Conservation (phyloP, 1,139 yeast species). For the Zygosaccharomyces sapae region DNA sequence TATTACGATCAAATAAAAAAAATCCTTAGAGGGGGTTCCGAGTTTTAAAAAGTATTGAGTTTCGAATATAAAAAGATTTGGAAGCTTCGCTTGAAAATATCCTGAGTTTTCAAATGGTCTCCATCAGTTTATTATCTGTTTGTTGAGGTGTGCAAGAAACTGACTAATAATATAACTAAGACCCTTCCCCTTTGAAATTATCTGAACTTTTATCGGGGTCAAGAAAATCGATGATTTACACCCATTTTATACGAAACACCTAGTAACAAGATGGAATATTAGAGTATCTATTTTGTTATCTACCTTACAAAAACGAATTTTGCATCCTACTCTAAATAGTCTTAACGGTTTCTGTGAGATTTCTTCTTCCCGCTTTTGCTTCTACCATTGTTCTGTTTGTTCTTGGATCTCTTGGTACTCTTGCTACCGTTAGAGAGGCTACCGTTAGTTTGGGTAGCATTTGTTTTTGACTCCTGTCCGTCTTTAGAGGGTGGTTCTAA, state of each 20-base stretch:
- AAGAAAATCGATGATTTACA: background rate
- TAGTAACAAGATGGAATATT: background rate
- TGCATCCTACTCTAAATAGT: no score
- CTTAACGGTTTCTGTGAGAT: background rate
- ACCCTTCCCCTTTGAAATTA: background rate
- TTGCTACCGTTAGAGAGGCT: background rate
- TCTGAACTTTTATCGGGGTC: slow-evolving; percentile 1
- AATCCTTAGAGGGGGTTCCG: background rate
- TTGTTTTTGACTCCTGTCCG: background rate
- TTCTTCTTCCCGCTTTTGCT: background rate
- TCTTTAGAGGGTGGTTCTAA: background rate
- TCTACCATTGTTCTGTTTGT: slow-evolving; percentile 1
- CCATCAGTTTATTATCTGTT: background rate
- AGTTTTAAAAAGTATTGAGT: background rate
- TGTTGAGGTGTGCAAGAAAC: background rate
- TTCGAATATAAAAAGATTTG: background rate
- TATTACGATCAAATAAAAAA: background rate
- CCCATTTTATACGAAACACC: slow-evolving; percentile 1
- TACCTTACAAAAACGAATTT: background rate
- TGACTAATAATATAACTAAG: background rate
- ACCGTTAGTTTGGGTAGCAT: background rate
- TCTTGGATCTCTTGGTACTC: background rate
- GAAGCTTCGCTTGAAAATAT: background rate
- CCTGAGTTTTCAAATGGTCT: background rate
- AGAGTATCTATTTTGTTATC: background rate